Base-by-base conservation (phyloP, 495 filamentous ascomycete species). In the Immersiella caudata region DNA sequence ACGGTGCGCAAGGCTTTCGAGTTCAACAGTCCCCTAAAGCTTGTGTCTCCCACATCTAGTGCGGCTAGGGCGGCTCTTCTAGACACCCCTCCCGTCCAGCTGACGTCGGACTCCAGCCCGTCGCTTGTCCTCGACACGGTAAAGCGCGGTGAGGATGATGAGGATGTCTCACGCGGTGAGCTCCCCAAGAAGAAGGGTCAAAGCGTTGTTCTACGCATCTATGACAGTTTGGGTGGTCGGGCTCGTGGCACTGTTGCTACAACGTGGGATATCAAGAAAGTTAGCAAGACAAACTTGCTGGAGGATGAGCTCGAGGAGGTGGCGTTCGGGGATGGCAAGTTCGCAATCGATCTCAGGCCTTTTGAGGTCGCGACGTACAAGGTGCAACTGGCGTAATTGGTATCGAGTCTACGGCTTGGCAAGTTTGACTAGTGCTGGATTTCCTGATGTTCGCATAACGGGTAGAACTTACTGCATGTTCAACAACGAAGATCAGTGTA, bases 111-210 rank as follows among this genome's bases (percentile, higher is more conserved):
- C 24, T 76, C 74, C 12, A 66, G 67, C 64, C 74, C 82, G 14
- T 86, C 89, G 8, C 78, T 97, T 21, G 79, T 97, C 24, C 81
- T 97, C 6, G 93, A 97, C 73, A 89, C 86, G 18, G 82, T 97
- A 70, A 97, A 97, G 83, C 89, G 95, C 62, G 95, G 93, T 25
- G 96, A 98, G 79, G 95, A 99, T 70, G 95, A 99, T 70, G 92
- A 91, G 75, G 95, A 97, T 72, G 87, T 97, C 18, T 90, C 87
- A 26, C 79, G 83, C 3, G 90, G 87, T 29, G 90, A 89, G n/a
- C 74, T 96, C 40, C 84, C 88, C 11, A 81, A 78, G 40, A 85
- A 90, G 64, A 84, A 86, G 69, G 94, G 93, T 12, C 83, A 82
- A 74, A 95, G 92, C 73, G 83, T 98, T 24, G 87, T 99, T 60